phyloP scores from a whole-genome alignment of 306 rosid genomes.

The Glycyrrhiza uralensis region DNA sequence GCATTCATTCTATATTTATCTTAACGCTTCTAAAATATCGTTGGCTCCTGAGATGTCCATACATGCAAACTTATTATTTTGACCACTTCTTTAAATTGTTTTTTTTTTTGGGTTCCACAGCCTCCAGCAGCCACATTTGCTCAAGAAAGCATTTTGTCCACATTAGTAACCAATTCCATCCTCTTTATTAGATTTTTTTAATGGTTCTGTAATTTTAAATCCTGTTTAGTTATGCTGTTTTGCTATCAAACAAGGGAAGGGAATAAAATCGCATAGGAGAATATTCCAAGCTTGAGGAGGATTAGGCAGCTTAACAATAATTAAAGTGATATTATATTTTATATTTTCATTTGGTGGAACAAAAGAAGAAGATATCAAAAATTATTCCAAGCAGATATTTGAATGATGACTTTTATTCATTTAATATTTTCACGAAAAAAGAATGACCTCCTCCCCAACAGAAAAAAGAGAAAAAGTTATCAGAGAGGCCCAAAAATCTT shows the following conservation, averaged over 20 bases:
- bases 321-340: not conserved
- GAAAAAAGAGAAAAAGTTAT: not conserved
- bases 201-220: slow-evolving; percentile 14
- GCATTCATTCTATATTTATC: not conserved
- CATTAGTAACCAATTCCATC: not conserved
- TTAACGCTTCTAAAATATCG: not conserved
- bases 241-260: slow-evolving; percentile 12
- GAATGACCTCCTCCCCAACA: slow-evolving; percentile 1
- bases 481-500: not conserved
- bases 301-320: slow-evolving; percentile 12
- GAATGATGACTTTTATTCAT: not conserved
- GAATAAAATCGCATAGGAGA: not conserved
- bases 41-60: not conserved
- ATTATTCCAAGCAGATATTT: not conserved
- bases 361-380: not conserved
- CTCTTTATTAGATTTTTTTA: not conserved
- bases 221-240: not conserved
- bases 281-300: slow-evolving; percentile 25
- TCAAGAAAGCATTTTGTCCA: slow-evolving; percentile 27
- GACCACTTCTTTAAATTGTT: not conserved
- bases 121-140: slow-evolving; percentile 23
- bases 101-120: not conserved
- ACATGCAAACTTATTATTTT: not conserved
- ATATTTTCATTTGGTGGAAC: not conserved
- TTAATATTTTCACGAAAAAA: slow-evolving; percentile 11